Percentiles rank a stretch among this genome's conserved stretches.
Conservation (phyloP, 106 monocot genomes). For the Allium fistulosum region DNA sequence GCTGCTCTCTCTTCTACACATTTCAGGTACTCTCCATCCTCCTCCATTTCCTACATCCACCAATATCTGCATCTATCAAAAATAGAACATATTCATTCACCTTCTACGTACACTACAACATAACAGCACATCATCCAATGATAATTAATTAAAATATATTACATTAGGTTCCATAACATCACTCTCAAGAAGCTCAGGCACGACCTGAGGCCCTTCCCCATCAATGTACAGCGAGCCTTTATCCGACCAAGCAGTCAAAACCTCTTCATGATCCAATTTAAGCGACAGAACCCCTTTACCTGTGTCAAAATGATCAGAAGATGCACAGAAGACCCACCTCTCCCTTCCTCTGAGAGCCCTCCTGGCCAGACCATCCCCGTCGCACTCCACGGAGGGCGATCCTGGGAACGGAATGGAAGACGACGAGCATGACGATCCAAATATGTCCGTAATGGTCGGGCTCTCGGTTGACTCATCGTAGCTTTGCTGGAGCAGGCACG, state of each 20-base stretch:
- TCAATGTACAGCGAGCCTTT: conserved; percentile 47
- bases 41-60: conserved; percentile 16
- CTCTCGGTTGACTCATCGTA: background rate
- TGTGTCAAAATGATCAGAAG: background rate
- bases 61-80: conserved; percentile 13
- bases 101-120: too few species aligned
- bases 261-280: conserved; percentile 70
- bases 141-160: too few species aligned
- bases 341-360: conserved; percentile 50
- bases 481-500: conserved; percentile 12
- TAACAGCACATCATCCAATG: too few species aligned
- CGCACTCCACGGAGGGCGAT: conserved; percentile 8
- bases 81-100: too few species aligned
- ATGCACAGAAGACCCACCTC: conserved; percentile 35
- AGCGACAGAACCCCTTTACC: conserved; percentile 12
- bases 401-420: background rate
- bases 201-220: conserved; percentile 26
- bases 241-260: conserved; percentile 55
- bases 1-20: background rate
- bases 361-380: conserved; percentile 32
- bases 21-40: conserved; percentile 28
- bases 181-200: conserved; percentile 15
- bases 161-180: too few species aligned
- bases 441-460: conserved; percentile 8
- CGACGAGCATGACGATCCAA: conserved; percentile 9